Evolutionary conservation across 139 green algal species (phyloP), one percentile per base, ranked within the genome.

Genomic region (Astrephomene gubernaculifera): DNA sequence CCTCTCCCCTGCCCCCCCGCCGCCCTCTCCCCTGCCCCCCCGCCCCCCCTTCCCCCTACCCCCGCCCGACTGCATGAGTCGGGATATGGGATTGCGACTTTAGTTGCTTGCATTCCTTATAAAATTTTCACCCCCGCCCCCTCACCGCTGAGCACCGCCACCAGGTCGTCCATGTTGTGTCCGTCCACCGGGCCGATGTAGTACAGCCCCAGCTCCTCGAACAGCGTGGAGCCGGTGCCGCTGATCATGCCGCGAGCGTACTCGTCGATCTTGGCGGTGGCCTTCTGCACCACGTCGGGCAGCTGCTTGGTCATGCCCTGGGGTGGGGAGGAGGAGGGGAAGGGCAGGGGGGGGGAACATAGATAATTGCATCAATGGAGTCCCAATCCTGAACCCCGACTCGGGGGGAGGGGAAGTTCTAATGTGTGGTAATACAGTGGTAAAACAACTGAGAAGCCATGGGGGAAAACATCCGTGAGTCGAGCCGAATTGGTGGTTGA

Each of bases 181-280:
- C 98, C 98, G 82, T 99, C 97, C 43, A 99, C 90, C 17, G 98
- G 96, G 44, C 98, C 98, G 67, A 99, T 99, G 92, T 99, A 99
- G 91, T 99, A 99, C 71, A 99, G 92, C 17, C 98, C 98, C 73
- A 99, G 94, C 92, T 99, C 98, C 92, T 99, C 98, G 90, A 99
- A 99, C 36, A 99, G 89, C 0, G 97, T 99, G 21, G 92, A 96
- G 31, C 96, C 95, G 33, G 90, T 95, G 70, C 98, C 98, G 71
- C 86, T 95, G 84, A 99, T 99, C 96, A 99, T 99, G 63, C 97
- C 97, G 49, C 98, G 95, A 25, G 98, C 97, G 86, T 99, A 99
- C 94, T 99, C 98, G 76, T 99, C 98, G 72, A 99, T 98, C 92
- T 99, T 99, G 35, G 95, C 93, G 35, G 97, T 99, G 2, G 97